Evolutionary conservation across 345 rosid genomes (phyloP), one percentile per base, ranked within the genome.

Genomic region (Citrus unshiu): DNA sequence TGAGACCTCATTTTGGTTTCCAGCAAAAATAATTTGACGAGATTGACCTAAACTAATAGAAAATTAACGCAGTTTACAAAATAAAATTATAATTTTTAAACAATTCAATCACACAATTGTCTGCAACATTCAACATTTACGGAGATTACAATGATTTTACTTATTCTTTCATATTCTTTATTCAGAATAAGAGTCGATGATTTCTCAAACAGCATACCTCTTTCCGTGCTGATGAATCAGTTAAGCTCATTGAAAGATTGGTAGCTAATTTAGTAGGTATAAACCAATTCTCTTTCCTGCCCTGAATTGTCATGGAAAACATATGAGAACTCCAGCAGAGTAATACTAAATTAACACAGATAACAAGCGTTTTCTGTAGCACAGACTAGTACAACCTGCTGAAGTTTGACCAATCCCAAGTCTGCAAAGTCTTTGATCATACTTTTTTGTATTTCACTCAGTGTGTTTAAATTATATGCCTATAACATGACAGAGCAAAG

Each of bases 381-480:
- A 60, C 5, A 68, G 63, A 76, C 67, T 66, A 61, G 83, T 69
- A 76, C 65, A 83, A 95, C 99, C 97, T 95, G 95, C 87, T 93
- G 99, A 87, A 90, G 98, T 85, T 95, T 93, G 82, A 95, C 93
- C 84, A 95, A 84, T 77, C 99, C 99, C 88, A 95, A 86, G 88
- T 95, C 97, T 73, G 92, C 94, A 82, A 95, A 93, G 85, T 95
- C 99, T 87, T 90, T 95, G 76, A 95, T 86, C 65, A 88, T 85
- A 78, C 37, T 81, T 77, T 75, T 83, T 75, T 95, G 98, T 77
- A 85, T 77, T 62, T 95, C 99, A n/a, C 88, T 88, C 86, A 95
- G 83, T n/a, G 96, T 89, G 86, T 89, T 90, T 77, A 87, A 83
- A 84, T 90, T 93, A 86, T 95, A 95, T 58, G 98, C 98, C 99